Base-by-base conservation (phyloP, 1,284 basidiomycete genomes). In the Trichosporon asahii region DNA sequence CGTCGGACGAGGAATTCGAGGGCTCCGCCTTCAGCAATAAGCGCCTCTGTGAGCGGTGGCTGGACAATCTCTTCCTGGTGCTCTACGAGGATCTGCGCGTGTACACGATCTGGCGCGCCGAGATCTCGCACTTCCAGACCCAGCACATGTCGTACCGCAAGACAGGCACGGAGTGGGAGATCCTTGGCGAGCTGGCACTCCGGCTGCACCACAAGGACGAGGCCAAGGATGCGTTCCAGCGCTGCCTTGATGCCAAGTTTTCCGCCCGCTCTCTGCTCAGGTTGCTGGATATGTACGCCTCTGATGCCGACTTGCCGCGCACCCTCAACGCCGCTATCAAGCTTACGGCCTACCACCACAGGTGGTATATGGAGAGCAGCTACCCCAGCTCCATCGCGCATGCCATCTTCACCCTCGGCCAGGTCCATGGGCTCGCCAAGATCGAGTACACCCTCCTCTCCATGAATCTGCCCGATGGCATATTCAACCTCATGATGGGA, bases 41-140 rank as follows among this genome's bases (percentile, higher is more conserved):
- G 86, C 87, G 97, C 40, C 85, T 99, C 33, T 99, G 97, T 81
- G 96, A 99, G 81, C 88, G 97, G 65, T 99, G 96, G 96, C 86
- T 99, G 66, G 80, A 98, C 82, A 99, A 99, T 77, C 83, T 99
- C 68, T 99, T 99, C 85, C 95, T 99, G 94, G 95, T 98, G 1
- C 86, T 98, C 3, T 98, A 98, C 82, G 95, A 98, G 91, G 96
- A 99, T 80, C 86, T 99, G 65, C 90, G 97, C n/a, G 93, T 99
- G 12, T 99, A 96, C 90, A 99, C 97, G 0, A 99, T 99, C 79
- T 99, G 97, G 90, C 89, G 96, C 23, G 96, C 97, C 3, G 97
- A 99, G 80, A 91, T 98, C n/a, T 94, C 94, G 0, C 96, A 99
- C 80, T 99, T 97, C 88, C 97, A 96, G 80, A 94, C 92, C 0